phyloP scores from a whole-genome alignment of 2,329 filamentous ascomycete species.

The Trichoderma afroharzianum region DNA sequence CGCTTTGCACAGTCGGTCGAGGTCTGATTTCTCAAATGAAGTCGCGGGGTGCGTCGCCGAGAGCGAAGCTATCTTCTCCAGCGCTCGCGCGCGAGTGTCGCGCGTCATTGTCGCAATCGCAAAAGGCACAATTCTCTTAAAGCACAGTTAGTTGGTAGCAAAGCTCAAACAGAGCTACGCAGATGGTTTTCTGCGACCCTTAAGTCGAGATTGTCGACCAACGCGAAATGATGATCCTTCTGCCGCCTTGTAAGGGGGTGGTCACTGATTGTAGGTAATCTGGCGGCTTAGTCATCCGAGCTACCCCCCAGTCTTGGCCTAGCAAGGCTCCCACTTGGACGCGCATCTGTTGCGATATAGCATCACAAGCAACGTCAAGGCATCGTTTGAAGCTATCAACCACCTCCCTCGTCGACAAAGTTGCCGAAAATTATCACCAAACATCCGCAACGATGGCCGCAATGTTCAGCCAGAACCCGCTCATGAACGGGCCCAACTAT shows the following conservation, averaged over 20 bases:
- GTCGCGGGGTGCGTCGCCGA: constrained; percentile 53
- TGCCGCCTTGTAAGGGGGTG: constrained; percentile 10
- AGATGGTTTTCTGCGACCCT: constrained; percentile 1
- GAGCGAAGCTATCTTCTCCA: constrained; percentile 62
- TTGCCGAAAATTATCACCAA: neutral
- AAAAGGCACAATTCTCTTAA: neutral
- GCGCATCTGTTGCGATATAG: constrained; percentile 33
- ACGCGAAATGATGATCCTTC: constrained; percentile 3
- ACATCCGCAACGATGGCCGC: constrained; percentile 49
- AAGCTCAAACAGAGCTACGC: constrained; percentile 6
- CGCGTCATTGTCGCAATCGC: constrained; percentile 40
- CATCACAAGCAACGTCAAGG: constrained; percentile 17
- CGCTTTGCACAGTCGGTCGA: constrained; percentile 59
- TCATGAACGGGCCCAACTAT: constrained; percentile 67
- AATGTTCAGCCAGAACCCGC: constrained; percentile 68
- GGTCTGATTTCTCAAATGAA: constrained; percentile 59
- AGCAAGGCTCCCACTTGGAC: constrained; percentile 53
- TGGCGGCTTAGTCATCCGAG: constrained; percentile 40
- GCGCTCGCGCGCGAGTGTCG: constrained; percentile 58
- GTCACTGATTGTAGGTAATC: constrained; percentile 2
- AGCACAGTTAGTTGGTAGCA: neutral
- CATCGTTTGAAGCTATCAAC: constrained; percentile 18
- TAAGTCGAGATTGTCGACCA: neutral
- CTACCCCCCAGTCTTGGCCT: constrained; percentile 28
- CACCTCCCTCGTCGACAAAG: neutral